Conservation (phyloP, 176 grass and related monocot genomes). For the Hsuehochloa calcarea region DNA sequence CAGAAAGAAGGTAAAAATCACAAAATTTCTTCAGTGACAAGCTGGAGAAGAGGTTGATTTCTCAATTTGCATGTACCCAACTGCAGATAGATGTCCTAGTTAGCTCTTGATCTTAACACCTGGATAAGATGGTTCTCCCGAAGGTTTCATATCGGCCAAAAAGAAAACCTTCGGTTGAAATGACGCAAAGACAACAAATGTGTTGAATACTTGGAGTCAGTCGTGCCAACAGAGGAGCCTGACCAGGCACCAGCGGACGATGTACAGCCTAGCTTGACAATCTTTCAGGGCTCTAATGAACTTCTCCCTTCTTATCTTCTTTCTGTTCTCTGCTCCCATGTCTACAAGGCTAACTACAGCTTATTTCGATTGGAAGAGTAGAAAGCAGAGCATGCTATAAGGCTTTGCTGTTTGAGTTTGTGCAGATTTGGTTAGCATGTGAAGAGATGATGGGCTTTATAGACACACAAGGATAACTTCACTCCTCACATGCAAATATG, state of each 20-base stretch:
- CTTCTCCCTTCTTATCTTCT: constrained; percentile 28
- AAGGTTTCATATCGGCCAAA: neutral
- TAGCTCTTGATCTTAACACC: constrained; percentile 21
- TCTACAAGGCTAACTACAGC: constrained; percentile 11
- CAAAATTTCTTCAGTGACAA: constrained; percentile 14
- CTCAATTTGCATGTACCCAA: neutral
- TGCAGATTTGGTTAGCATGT: constrained; percentile 39
- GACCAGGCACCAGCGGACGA: constrained; percentile 42
- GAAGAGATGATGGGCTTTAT: constrained; percentile 27
- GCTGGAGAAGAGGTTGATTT: constrained; percentile 13
- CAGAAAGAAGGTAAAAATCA: neutral
- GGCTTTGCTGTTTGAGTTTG: constrained; percentile 18
- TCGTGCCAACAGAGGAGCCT: constrained; percentile 61
- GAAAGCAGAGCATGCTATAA: neutral
- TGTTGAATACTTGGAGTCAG: constrained; percentile 6
- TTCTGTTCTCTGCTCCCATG: constrained; percentile 36
- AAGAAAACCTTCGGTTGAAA: neutral
- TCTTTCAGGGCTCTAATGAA: constrained; percentile 33
- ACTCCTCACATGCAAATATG: constrained; percentile 35
- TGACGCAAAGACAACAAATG: neutral
- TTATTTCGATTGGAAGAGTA: constrained; percentile 9
- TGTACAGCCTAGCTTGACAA: constrained; percentile 42
- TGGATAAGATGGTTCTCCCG: neutral
- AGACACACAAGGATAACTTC: constrained; percentile 22
- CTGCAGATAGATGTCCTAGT: constrained; percentile 16